Evolutionary conservation across 345 rosid species (phyloP).

Genomic region (Arabis alpina): DNA sequence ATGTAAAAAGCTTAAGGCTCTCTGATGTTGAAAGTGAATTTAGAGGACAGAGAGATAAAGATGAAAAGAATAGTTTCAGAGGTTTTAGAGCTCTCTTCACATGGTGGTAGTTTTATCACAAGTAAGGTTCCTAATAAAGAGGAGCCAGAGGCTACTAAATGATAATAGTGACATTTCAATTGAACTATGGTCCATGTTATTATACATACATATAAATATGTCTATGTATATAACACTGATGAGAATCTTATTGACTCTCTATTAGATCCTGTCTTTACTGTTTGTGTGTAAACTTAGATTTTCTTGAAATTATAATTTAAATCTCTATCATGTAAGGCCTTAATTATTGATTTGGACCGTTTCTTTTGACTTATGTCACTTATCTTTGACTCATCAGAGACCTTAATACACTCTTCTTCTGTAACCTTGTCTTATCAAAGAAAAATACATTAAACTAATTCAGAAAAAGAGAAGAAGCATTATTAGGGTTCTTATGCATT

Average conservation of each 20-base stretch:
- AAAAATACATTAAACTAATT: neutral
- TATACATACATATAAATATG: neutral
- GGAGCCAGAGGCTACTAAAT: conserved; percentile 42
- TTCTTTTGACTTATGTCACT: conserved; percentile 12
- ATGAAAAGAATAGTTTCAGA: conserved; percentile 35
- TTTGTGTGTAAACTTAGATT: conserved; percentile 29
- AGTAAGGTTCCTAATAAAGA: conserved; percentile 40
- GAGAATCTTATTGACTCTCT: conserved; percentile 36
- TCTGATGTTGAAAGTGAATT: conserved; percentile 33
- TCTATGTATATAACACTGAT: conserved; percentile 1
- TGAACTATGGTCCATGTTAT: conserved; percentile 41
- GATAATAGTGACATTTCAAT: conserved; percentile 44
- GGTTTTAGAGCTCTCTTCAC: conserved; percentile 40
- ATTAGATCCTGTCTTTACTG: conserved; percentile 31
- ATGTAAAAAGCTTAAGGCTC: conserved; percentile 11
- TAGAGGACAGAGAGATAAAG: conserved; percentile 24
- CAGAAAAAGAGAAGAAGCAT: neutral
- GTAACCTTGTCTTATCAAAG: conserved; percentile 21
- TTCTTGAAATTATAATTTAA: neutral
- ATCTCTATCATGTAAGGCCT: conserved; percentile 16
- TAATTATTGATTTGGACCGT: conserved; percentile 29
- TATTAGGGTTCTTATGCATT: conserved; percentile 31
- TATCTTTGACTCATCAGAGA: conserved; percentile 29
- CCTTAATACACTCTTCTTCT: conserved; percentile 28
- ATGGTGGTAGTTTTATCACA: conserved; percentile 31